phyloP scores from a whole-genome alignment of 1,139 yeast species.

The Sugiyamaella castrensis region DNA sequence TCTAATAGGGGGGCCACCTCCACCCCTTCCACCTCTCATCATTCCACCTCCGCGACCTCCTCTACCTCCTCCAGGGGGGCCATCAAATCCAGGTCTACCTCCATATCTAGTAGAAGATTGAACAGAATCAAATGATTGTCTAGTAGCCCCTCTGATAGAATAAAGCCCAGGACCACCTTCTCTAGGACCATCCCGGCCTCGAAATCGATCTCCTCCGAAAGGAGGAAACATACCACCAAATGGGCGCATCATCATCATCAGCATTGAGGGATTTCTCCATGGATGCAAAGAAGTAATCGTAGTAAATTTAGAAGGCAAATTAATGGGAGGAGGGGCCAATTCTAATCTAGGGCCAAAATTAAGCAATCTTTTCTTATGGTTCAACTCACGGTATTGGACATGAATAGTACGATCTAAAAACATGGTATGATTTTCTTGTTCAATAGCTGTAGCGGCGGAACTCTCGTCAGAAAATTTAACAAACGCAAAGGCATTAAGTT shows the following conservation, averaged over 20 bases:
- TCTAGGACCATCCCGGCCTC: not conserved
- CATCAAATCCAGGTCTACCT: not conserved
- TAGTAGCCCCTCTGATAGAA: too few species aligned
- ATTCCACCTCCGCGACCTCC: slow-evolving; percentile 8
- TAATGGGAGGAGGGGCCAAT: slow-evolving; percentile 31
- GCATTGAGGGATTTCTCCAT: slow-evolving; percentile 1
- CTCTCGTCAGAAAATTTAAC: slow-evolving; percentile 59
- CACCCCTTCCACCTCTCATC: not conserved
- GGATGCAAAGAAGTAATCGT: slow-evolving; percentile 5
- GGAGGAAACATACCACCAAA: not conserved
- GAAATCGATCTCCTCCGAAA: not conserved
- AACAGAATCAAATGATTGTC: not conserved
- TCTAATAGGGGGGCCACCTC: not conserved
- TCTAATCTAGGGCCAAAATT: slow-evolving; percentile 20
- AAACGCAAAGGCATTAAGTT: slow-evolving; percentile 60
- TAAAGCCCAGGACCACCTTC: too few species aligned
- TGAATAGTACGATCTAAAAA: slow-evolving; percentile 72
- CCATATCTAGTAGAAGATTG: not conserved
- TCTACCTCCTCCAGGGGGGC: slow-evolving; percentile 1
- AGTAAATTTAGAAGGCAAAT: slow-evolving; percentile 19
- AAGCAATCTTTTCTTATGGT: slow-evolving; percentile 29
- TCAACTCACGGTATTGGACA: slow-evolving; percentile 73
- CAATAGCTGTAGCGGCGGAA: slow-evolving; percentile 32
- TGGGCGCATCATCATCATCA: not conserved
- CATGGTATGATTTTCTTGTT: slow-evolving; percentile 67